phyloP scores from a whole-genome alignment of 176 grass and related monocot genomes.

The Carex cristatella region DNA sequence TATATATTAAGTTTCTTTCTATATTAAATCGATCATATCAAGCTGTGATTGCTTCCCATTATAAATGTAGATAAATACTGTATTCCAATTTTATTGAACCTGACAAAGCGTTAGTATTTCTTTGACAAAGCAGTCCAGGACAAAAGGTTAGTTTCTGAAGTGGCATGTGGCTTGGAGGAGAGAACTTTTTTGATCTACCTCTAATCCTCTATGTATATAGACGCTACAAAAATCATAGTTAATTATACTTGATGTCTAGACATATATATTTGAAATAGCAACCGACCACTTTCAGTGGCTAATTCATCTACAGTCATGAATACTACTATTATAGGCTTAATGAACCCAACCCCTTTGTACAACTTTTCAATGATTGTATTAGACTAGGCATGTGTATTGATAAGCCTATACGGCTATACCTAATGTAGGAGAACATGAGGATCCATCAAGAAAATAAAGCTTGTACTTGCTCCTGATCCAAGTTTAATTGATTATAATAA shows the following conservation, averaged over 20 bases:
- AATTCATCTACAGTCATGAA: constrained; percentile 12
- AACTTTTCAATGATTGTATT: constrained; percentile 15
- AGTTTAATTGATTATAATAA: neutral
- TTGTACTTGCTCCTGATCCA: neutral
- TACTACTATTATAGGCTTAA: constrained; percentile 1
- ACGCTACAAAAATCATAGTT: neutral
- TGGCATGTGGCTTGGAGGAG: neutral
- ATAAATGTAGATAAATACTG: too few relatives aligned
- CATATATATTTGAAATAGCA: neutral
- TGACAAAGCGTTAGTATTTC: neutral
- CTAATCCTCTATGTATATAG: neutral
- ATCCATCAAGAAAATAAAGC: neutral
- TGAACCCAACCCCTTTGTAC: neutral
- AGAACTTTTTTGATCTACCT: neutral
- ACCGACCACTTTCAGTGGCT: constrained; percentile 18
- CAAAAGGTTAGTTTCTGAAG: neutral
- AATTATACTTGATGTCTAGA: neutral
- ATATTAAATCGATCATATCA: too few relatives aligned
- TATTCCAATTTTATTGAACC: too few relatives aligned
- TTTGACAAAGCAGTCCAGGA: neutral
- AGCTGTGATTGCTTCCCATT: too few relatives aligned
- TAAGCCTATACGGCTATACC: neutral
- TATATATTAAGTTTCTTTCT: too few relatives aligned
- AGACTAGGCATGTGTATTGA: neutral
- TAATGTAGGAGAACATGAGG: neutral